These are phyloP conservation scores for bread wheat (Triticum aestivum) DNA, from an alignment of 176 grass and related monocot species.

Conservation along the genomic window IWGSC_CS_RefSeq_v2.1 NC_057807.1:397586324-397586823, in stretches of 20 bases:
- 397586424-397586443: slow-evolving; percentile 74
- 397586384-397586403: slow-evolving; percentile 9
- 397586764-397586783: slow-evolving; percentile 50
- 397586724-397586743: slow-evolving; percentile 76
- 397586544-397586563: not conserved
- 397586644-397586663: slow-evolving; percentile 77
- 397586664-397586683: slow-evolving; percentile 70
- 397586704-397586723: slow-evolving; percentile 65
- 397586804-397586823: slow-evolving; percentile 29
- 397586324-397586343: not conserved
- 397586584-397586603: slow-evolving; percentile 52
- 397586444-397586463: slow-evolving; percentile 50
- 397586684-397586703: slow-evolving; percentile 70
- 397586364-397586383: not conserved
- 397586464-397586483: slow-evolving; percentile 52
- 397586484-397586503: slow-evolving; percentile 25
- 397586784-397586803: slow-evolving; percentile 32
- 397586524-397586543: too few relatives aligned
- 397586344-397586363: not conserved
- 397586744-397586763: slow-evolving; percentile 83
- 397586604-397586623: slow-evolving; percentile 70
- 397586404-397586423: slow-evolving; percentile 83
- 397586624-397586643: slow-evolving; percentile 89
- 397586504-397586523: not conserved
- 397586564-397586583: slow-evolving; percentile 55